A percentile compares a stretch with the other conserved stretches of the same genome.
phyloP scores from a whole-genome alignment of 805 yeast genomes.

The Yarrowia yakushimensis region DNA sequence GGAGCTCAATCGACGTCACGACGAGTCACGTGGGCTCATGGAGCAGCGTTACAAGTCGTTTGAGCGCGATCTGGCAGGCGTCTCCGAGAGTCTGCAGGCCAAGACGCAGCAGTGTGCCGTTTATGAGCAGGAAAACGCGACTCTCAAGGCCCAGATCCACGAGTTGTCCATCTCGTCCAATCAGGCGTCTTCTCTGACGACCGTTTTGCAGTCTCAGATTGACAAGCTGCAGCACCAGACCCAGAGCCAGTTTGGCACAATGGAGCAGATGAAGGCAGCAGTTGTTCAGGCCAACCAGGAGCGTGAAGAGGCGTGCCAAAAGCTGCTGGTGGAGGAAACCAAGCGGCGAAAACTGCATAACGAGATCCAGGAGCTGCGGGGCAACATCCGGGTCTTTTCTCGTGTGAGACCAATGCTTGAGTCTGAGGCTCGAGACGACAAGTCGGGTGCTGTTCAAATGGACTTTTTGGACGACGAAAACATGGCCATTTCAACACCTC shows the following conservation, averaged over 20 bases:
- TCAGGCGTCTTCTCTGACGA: constrained; percentile 29
- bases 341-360: constrained; percentile 65
- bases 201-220: constrained; percentile 29
- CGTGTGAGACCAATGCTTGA: constrained; percentile 63
- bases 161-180: constrained; percentile 34
- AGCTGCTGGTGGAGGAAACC: constrained; percentile 50
- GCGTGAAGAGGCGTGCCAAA: constrained; percentile 38
- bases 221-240: constrained; percentile 30
- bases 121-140: neutral
- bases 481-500: constrained; percentile 32
- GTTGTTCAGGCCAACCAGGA: constrained; percentile 36
- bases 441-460: neutral
- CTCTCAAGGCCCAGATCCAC: constrained; percentile 35
- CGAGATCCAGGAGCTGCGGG: constrained; percentile 77
- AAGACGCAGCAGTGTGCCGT: neutral
- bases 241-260: constrained; percentile 28
- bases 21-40: neutral
- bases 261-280: constrained; percentile 29
- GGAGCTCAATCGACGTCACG: constrained; percentile 7
- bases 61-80: neutral
- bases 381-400: constrained; percentile 89
- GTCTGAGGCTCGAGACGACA: constrained; percentile 27
- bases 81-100: neutral
- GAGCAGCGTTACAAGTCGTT: neutral
- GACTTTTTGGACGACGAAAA: constrained; percentile 36